phyloP scores from a whole-genome alignment of 257 asterid genomes.

The Sherardia arvensis region DNA sequence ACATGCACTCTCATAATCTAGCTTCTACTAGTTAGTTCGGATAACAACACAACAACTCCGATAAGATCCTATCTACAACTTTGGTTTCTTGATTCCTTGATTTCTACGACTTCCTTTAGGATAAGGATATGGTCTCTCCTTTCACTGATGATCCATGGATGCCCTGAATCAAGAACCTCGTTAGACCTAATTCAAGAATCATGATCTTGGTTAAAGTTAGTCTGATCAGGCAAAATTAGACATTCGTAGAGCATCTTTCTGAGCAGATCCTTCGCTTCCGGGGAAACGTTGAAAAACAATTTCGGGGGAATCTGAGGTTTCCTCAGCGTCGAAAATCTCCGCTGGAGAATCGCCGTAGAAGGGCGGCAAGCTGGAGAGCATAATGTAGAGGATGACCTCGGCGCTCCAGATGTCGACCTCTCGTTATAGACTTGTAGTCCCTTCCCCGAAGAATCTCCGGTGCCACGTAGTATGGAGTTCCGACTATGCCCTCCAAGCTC shows the following conservation, averaged over 20 bases:
- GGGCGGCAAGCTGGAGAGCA: conserved; percentile 89
- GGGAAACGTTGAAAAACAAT: conserved; percentile 49
- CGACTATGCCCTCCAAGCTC: conserved; percentile 71
- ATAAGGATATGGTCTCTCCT: no score
- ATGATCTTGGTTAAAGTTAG: background rate
- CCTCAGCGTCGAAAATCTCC: conserved; percentile 74
- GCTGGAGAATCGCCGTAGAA: conserved; percentile 64
- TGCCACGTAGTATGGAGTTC: conserved; percentile 89
- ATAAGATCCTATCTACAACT: background rate
- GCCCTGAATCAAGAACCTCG: conserved; percentile 33
- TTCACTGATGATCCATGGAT: conserved; percentile 35
- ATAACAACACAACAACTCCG: no score
- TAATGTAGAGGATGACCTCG: conserved; percentile 68
- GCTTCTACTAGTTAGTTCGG: background rate
- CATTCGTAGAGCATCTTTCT: conserved; percentile 73
- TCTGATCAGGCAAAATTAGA: background rate
- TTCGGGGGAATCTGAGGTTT: conserved; percentile 65
- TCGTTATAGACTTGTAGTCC: conserved; percentile 49
- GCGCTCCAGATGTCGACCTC: conserved; percentile 93
- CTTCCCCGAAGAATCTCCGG: conserved; percentile 69
- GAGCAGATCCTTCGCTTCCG: conserved; percentile 72
- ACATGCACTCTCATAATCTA: background rate
- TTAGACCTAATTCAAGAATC: no score
- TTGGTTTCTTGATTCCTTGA: background rate
- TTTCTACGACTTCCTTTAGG: background rate